Conservation (phyloP, 441 rosid genomes). For the Francoa sonchifolia region DNA sequence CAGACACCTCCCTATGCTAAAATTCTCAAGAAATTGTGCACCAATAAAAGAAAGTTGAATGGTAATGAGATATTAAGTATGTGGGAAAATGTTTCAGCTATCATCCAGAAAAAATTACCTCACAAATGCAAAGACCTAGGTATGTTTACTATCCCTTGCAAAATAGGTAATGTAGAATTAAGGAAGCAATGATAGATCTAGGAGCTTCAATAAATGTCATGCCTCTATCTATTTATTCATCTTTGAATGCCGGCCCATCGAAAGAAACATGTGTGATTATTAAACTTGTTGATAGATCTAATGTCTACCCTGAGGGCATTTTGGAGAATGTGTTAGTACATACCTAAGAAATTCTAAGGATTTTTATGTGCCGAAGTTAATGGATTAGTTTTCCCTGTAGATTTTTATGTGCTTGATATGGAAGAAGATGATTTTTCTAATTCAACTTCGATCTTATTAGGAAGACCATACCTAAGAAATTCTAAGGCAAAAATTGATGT, state of each 20-base stretch:
- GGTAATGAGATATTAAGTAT: no score
- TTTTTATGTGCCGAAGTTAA: no score
- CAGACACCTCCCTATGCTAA: no score
- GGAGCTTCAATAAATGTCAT: no score
- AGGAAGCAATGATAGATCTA: no score
- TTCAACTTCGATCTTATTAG: background rate
- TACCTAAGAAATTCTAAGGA: background rate
- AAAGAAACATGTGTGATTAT: background rate
- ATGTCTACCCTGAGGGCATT: background rate
- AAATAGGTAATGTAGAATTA: background rate
- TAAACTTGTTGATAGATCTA: no score
- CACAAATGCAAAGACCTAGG: background rate
- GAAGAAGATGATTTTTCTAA: no score
- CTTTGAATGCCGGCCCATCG: background rate
- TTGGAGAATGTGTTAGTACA: background rate
- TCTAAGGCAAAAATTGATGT: background rate
- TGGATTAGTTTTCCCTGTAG: no score
- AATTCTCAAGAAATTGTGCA: background rate
- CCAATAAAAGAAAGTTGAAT: background rate
- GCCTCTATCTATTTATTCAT: background rate
- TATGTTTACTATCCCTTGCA: background rate
- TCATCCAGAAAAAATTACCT: background rate
- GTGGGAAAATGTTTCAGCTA: constrained; percentile 1
- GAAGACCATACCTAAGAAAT: background rate
- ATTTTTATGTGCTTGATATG: no score